Evolutionary conservation across 768 basidiomycete species (phyloP).

Genomic region (Termitomyces sp.): DNA sequence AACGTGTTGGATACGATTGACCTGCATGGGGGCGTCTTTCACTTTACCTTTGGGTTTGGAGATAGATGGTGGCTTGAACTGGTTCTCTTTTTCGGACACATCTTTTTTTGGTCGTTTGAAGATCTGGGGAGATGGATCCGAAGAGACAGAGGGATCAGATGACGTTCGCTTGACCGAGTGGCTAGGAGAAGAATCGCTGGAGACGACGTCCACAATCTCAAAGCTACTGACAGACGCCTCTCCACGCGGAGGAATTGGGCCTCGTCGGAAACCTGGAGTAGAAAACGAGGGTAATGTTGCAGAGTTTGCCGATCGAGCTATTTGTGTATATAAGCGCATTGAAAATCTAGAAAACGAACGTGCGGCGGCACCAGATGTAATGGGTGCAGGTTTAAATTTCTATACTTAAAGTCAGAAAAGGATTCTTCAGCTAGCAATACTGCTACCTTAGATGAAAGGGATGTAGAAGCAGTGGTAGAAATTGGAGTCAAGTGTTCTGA

Average conservation of each 20-base stretch:
- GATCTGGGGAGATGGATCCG: constrained; percentile 25
- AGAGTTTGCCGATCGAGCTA: constrained; percentile 23
- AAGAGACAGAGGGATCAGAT: constrained; percentile 31
- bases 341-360: neutral
- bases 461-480: constrained; percentile 5
- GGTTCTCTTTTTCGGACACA: constrained; percentile 35
- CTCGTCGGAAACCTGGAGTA: constrained; percentile 40
- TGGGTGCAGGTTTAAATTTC: constrained; percentile 19
- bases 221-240: constrained; percentile 15
- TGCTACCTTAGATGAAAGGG: constrained; percentile 18
- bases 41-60: constrained; percentile 16
- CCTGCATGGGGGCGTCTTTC: constrained; percentile 8
- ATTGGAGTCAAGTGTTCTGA: constrained; percentile 3
- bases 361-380: constrained; percentile 11
- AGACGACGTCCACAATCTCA: constrained; percentile 32
- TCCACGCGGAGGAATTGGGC: constrained; percentile 9
- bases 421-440: neutral
- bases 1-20: neutral
- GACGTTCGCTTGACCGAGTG: constrained; percentile 35
- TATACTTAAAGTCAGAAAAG: neutral
- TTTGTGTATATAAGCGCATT: neutral
- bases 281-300: constrained; percentile 37
- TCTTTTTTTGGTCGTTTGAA: constrained; percentile 31
- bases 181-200: constrained; percentile 34
- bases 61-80: neutral